A percentile compares a stretch with the other conserved stretches of the same genome.
Evolutionary conservation across 371 early-diverging fungal species (phyloP).

Genomic region (Mortierella sp.): DNA sequence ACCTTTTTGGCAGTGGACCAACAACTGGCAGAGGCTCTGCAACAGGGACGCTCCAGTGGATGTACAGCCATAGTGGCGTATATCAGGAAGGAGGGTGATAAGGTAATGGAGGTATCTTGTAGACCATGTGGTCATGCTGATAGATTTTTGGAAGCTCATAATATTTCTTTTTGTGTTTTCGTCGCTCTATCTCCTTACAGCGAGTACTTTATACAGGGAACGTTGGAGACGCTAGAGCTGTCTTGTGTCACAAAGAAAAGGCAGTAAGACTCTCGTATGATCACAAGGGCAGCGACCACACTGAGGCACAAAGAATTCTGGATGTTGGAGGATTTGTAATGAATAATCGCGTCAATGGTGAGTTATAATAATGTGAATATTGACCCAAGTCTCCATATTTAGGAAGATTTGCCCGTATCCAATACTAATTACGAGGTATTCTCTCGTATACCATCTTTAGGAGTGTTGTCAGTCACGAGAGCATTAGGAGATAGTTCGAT

Average conservation of each 20-base stretch:
- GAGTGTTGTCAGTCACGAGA: slow-evolving; percentile 96
- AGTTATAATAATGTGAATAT: background rate
- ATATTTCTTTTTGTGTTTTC: background rate
- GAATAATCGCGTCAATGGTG: slow-evolving; percentile 98
- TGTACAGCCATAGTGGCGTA: slow-evolving; percentile 94
- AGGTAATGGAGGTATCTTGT: slow-evolving; percentile 13
- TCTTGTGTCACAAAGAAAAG: slow-evolving; percentile 86
- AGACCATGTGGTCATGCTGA: too few relatives aligned
- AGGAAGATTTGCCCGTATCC: too few relatives aligned
- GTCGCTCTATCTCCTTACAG: slow-evolving; percentile 49
- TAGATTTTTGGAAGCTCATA: too few relatives aligned
- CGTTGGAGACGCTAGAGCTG: slow-evolving; percentile 96
- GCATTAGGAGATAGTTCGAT: slow-evolving; percentile 96
- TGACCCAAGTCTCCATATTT: background rate
- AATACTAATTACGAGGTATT: background rate
- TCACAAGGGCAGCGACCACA: slow-evolving; percentile 95
- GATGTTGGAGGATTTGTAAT: slow-evolving; percentile 97
- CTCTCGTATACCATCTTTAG: slow-evolving; percentile 51
- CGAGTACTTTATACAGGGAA: slow-evolving; percentile 94
- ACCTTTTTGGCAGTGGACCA: slow-evolving; percentile 88
- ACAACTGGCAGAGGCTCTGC: slow-evolving; percentile 71
- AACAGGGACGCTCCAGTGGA: slow-evolving; percentile 83
- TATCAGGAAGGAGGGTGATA: slow-evolving; percentile 65
- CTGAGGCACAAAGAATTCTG: slow-evolving; percentile 89
- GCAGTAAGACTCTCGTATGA: slow-evolving; percentile 96